Evolutionary conservation across 164 flowering plant species (phyloP).

Genomic region (Sextonia rubra): DNA sequence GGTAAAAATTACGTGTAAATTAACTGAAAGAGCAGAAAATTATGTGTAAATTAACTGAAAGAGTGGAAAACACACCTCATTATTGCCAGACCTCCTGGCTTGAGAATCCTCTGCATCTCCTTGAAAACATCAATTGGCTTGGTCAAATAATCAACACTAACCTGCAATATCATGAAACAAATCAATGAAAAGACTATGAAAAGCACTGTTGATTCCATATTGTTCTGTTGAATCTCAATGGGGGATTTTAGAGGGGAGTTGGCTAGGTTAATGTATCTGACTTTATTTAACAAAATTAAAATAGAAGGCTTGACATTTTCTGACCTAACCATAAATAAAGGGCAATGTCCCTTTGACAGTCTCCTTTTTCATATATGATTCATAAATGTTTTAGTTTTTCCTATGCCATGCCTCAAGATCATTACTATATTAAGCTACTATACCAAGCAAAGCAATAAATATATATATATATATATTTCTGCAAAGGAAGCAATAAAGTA

Average conservation of each 20-base stretch:
- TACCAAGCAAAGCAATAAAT: background rate
- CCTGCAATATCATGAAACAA: constrained; percentile 40
- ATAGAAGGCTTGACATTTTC: background rate
- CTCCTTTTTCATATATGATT: background rate
- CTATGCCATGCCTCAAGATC: background rate
- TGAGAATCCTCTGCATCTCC: constrained; percentile 80
- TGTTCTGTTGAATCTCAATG: background rate
- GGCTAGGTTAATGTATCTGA: background rate
- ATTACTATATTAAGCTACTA: background rate
- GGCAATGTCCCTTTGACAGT: background rate
- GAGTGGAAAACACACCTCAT: constrained; percentile 49
- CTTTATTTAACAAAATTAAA: too few species aligned
- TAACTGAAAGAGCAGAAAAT: background rate
- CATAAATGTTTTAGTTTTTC: background rate
- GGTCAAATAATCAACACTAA: constrained; percentile 85
- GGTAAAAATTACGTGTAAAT: background rate
- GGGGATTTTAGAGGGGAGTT: background rate
- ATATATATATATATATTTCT: background rate
- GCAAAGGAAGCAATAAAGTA: background rate
- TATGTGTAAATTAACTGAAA: background rate
- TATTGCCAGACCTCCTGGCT: constrained; percentile 88
- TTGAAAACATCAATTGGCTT: constrained; percentile 85
- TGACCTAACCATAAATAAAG: background rate
- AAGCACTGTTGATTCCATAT: background rate
- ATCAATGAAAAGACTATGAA: background rate